Conservation (phyloP, 2,329 filamentous ascomycete genomes). For the Rhinocladiella mackenziei region DNA sequence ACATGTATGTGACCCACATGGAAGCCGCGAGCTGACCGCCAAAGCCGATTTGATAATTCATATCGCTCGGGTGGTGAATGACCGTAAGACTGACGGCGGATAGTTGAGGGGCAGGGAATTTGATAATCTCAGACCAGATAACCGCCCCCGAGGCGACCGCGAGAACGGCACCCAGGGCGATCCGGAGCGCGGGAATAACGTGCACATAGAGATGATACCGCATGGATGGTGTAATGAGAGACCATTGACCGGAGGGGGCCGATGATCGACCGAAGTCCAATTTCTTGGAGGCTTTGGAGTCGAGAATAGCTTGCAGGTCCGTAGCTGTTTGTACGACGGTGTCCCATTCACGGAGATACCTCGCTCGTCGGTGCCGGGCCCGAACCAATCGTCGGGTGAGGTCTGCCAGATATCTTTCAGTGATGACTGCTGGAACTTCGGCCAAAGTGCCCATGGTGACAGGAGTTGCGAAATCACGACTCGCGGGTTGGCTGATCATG, state of each 20-base stretch:
- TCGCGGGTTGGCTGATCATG: constrained; percentile 65
- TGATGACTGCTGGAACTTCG: constrained; percentile 73
- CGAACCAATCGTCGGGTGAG: constrained; percentile 76
- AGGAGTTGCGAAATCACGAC: constrained; percentile 40
- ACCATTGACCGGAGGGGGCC: constrained; percentile 46
- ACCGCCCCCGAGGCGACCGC: constrained; percentile 74
- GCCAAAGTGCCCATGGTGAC: constrained; percentile 41
- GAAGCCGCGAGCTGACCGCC: constrained; percentile 80
- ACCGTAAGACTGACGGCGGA: constrained; percentile 63
- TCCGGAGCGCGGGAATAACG: constrained; percentile 64
- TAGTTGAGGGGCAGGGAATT: constrained; percentile 70
- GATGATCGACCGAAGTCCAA: constrained; percentile 67
- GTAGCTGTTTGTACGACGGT: constrained; percentile 69
- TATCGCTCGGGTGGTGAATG: constrained; percentile 63
- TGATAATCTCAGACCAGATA: constrained; percentile 90
- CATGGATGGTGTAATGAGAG: constrained; percentile 71
- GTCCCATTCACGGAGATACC: constrained; percentile 85
- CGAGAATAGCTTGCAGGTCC: constrained; percentile 73
- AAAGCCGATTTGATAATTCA: constrained; percentile 74
- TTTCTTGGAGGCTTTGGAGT: constrained; percentile 74
- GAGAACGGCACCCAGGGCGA: constrained; percentile 63
- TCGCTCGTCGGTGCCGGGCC: constrained; percentile 74
- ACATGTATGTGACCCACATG: constrained; percentile 95
- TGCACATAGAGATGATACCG: constrained; percentile 75
- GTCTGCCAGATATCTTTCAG: constrained; percentile 87